A percentile compares a stretch with the other conserved stretches of the same genome.
Evolutionary conservation across 2,329 filamentous ascomycete genomes (phyloP).

Genomic region (Ophiostoma ulmi): DNA sequence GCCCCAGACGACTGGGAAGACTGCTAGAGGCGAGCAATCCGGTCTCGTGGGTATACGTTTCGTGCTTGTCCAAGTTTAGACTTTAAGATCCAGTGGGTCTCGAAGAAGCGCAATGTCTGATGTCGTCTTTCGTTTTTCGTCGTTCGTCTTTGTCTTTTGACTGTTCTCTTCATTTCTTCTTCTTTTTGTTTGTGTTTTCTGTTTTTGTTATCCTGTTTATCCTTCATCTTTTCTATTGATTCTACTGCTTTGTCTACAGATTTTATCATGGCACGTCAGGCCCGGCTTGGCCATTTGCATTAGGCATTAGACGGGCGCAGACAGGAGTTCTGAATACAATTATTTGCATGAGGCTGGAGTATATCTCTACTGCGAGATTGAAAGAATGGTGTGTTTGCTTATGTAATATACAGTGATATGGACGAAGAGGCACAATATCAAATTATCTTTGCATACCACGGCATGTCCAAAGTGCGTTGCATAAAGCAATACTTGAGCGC

Average conservation of each 20-base stretch:
- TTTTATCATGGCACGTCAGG: neutral
- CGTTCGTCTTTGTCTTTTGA: too few relatives aligned
- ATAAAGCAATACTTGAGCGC: too few relatives aligned
- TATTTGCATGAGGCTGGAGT: neutral
- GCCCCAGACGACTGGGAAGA: neutral
- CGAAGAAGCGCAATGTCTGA: too few relatives aligned
- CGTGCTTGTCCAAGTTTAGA: neutral
- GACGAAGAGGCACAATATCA: too few relatives aligned
- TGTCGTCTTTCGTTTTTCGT: too few relatives aligned
- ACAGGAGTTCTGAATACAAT: neutral
- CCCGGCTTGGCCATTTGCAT: conserved; percentile 5
- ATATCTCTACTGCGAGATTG: too few relatives aligned
- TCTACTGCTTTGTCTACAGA: neutral
- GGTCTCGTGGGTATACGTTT: neutral
- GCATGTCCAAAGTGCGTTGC: too few relatives aligned
- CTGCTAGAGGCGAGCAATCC: neutral
- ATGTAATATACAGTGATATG: too few relatives aligned
- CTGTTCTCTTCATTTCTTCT: neutral
- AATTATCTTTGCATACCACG: too few relatives aligned
- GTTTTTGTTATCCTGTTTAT: neutral
- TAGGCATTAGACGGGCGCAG: conserved; percentile 6
- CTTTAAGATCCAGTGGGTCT: neutral
- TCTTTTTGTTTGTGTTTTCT: neutral
- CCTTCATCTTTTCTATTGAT: neutral
- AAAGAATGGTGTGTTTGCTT: too few relatives aligned